Conservation (phyloP, 2,329 filamentous ascomycete genomes). For the Alternaria panax region DNA sequence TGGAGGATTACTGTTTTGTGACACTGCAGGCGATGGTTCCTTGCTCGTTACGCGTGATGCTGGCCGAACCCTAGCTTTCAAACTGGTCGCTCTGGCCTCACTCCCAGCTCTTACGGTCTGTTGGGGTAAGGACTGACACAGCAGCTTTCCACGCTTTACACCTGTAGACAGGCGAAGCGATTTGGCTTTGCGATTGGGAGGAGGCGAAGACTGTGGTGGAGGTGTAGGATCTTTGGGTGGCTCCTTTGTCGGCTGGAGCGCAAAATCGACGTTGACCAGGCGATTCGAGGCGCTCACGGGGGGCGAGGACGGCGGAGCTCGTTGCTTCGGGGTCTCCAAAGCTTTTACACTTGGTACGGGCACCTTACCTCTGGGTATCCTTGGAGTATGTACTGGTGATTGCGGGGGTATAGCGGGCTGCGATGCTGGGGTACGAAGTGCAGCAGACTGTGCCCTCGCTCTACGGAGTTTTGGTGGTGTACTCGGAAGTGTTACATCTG, state of each 20-base stretch:
- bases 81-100: slow-evolving; percentile 2
- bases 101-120: slow-evolving; percentile 11
- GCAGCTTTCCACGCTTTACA: slow-evolving; percentile 52
- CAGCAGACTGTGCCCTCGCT: background rate
- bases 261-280: slow-evolving; percentile 44
- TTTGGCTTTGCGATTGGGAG: slow-evolving; percentile 39
- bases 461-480: slow-evolving; percentile 22
- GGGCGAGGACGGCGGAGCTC: slow-evolving; percentile 43
- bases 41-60: slow-evolving; percentile 4
- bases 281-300: slow-evolving; percentile 50
- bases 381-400: slow-evolving; percentile 25
- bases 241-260: slow-evolving; percentile 21
- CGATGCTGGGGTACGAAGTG: slow-evolving; percentile 10
- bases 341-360: slow-evolving; percentile 34
- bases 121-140: slow-evolving; percentile 51
- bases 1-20: background rate
- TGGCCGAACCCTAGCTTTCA: slow-evolving; percentile 3
- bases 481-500: slow-evolving; percentile 35
- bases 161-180: slow-evolving; percentile 50
- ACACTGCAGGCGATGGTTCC: slow-evolving; percentile 13
- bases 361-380: slow-evolving; percentile 34
- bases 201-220: slow-evolving; percentile 14
- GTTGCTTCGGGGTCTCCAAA: slow-evolving; percentile 33
- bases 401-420: slow-evolving; percentile 7
- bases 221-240: slow-evolving; percentile 12